phyloP scores from a whole-genome alignment of 129 eudicot genomes.

The Tanacetum coccineum region DNA sequence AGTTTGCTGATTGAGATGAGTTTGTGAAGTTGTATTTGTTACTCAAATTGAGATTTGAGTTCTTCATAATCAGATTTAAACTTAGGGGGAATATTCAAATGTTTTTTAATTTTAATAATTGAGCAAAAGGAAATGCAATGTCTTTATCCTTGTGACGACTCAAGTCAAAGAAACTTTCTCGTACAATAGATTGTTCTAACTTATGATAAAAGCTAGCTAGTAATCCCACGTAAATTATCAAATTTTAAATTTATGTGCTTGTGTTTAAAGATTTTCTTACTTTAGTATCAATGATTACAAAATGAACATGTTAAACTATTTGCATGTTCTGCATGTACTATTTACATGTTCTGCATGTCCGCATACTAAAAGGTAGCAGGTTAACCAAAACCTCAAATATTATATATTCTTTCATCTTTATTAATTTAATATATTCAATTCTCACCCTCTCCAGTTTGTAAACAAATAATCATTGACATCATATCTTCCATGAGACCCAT shows the following conservation, averaged over 20 bases:
- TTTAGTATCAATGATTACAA: not conserved
- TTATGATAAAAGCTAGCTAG: too few species aligned
- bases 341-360: too few species aligned
- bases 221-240: not conserved
- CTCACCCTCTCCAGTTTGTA: constrained; percentile 10
- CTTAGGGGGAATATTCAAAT: too few species aligned
- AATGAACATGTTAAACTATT: constrained; percentile 10
- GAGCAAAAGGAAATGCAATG: too few species aligned
- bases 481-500: constrained; percentile 9
- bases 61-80: too few species aligned
- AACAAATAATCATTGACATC: not conserved
- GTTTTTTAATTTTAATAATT: too few species aligned
- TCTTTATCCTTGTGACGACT: not conserved
- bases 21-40: too few species aligned
- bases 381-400: constrained; percentile 19
- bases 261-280: not conserved
- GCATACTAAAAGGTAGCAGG: constrained; percentile 18
- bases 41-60: too few species aligned
- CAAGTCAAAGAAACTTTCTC: not conserved
- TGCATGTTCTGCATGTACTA: too few species aligned
- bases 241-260: not conserved
- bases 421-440: not conserved
- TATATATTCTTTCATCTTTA: constrained; percentile 7
- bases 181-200: too few species aligned
- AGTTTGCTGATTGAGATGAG: too few species aligned